Evolutionary conservation across 2,329 filamentous ascomycete genomes (phyloP), one percentile per base, ranked within the genome.

Genomic region (Fusarium sp.): DNA sequence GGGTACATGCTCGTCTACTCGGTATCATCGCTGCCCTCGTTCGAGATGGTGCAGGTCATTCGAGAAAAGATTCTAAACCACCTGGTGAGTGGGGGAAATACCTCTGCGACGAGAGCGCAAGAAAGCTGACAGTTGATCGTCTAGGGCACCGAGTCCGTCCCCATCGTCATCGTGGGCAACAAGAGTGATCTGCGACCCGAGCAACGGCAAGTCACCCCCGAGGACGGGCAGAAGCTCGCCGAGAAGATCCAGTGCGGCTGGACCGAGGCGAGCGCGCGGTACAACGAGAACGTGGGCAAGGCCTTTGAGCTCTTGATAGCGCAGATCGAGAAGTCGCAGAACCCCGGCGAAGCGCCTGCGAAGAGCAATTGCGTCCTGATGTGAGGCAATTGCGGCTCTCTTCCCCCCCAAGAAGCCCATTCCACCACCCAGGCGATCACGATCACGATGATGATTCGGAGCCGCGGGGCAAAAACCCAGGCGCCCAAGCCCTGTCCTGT

Each of bases 1-100:
- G 97, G 97, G 66, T 99, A 98, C 84, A 95, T 99, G 90, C 93
- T 99, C 70, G 96, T 98, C 58, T 99, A 99, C 85, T 98, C 95
- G n/a, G 95, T 99, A 59, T 94, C 94, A 25, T 98, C 94, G 57
- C 92, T 94, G 80, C 94, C 97, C 78, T 97, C 95, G 11, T 98
- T 98, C 81, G 97, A 99, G 82, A 99, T 98, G 96, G 93, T 98
- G 60, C 91, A 94, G 80, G 95, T 98, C 69, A 98, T 99, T 76
- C 90, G 95, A 29, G 96, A 98, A 83, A 99, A 98, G 89, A 98
- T 99, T 73, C 87, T 99, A 68, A 98, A 98, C 82, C 96, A 98
- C 82, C 86, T 98, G 74, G 96, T 98, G 86, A 81, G 91, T 84
- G n/a, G 38, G 9, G 11, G n/a, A 42, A n/a, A 25, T 27, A 18